Conservation (phyloP, 495 filamentous ascomycete genomes). For the Aspergillus ostianus region DNA sequence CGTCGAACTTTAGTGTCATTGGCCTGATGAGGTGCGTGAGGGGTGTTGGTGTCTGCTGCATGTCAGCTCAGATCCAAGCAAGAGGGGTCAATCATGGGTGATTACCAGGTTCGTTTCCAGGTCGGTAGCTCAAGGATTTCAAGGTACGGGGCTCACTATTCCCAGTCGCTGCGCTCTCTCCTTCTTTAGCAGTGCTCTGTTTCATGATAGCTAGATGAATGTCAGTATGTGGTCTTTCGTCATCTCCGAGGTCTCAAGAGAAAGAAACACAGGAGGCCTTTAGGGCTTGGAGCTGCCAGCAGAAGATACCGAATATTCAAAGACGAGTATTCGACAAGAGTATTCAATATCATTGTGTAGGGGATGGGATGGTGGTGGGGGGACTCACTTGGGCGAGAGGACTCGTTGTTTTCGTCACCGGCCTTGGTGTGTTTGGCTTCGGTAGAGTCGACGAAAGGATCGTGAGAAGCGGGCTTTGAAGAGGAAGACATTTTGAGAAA, state of each 20-base stretch:
- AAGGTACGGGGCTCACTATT: background rate
- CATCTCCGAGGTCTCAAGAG: background rate
- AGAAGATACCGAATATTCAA: background rate
- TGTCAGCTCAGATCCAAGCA: background rate
- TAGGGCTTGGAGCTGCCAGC: background rate
- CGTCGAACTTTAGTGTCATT: background rate
- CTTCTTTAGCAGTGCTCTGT: background rate
- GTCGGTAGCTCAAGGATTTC: background rate
- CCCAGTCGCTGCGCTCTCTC: background rate
- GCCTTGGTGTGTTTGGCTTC: background rate
- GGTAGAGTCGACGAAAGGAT: slow-evolving; percentile 2
- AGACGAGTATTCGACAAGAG: background rate
- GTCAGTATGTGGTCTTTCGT: background rate
- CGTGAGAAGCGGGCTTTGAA: background rate
- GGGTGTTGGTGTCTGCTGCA: background rate
- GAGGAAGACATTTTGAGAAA: slow-evolving; percentile 2
- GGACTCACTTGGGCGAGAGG: background rate
- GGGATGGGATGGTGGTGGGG: background rate
- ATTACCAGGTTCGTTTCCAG: too few species aligned
- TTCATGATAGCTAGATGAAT: background rate
- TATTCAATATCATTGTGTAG: background rate
- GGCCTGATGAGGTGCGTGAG: background rate
- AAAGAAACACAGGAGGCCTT: background rate
- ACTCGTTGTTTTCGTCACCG: background rate
- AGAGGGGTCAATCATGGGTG: too few species aligned